Base-by-base conservation (phyloP, 805 yeast genomes). In the Trichomonascus vanleenenianus region DNA sequence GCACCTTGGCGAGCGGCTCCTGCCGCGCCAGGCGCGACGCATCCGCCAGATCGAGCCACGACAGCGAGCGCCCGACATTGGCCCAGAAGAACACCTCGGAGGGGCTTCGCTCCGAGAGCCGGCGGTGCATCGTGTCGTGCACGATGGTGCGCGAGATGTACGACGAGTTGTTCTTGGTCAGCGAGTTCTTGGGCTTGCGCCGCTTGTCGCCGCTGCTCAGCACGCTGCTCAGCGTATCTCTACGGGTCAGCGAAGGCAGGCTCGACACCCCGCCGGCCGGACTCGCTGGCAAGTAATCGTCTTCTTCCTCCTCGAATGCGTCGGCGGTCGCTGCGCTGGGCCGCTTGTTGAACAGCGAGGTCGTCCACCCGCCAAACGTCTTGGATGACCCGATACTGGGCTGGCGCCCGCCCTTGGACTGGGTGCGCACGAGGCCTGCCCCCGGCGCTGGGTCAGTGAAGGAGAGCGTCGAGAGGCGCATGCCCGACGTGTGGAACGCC, bases 81-180 rank as follows among this genome's bases (percentile, higher is more conserved):
- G 61, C 65, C 52, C 65, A 56, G 16, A 56, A 49, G 42, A 56
- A 61, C 14, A 58, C 41, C 38, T 58, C 63, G 16, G 52, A 54
- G 15, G 49, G 43, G 14, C 16, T 40, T n/a, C 60, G 53, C 31
- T 64, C 67, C 15, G 53, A 44, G 31, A 65, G 48, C 19, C 68
- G 60, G 35, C 56, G 57, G 18, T 49, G 45, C 43, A 61, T 53
- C n/a, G 56, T 51, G 32, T 67, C 72, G 44, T 59, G 61, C 12
- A 61, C 58, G 12, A 66, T 53, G 12, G 67, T 55, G 15, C 70
- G 59, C 16, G 67, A 57, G 9, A 68, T 54, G 47, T 62, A 68
- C 18, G 67, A 58, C 15, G 68, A 61, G 48, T 63, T 68, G 58
- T 63, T 67, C 49, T 64, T 67, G 10, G 58, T 47, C 44, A 68